Evolutionary conservation across 768 basidiomycete species (phyloP).

Genomic region (Xerocomus brunneocitrinus): DNA sequence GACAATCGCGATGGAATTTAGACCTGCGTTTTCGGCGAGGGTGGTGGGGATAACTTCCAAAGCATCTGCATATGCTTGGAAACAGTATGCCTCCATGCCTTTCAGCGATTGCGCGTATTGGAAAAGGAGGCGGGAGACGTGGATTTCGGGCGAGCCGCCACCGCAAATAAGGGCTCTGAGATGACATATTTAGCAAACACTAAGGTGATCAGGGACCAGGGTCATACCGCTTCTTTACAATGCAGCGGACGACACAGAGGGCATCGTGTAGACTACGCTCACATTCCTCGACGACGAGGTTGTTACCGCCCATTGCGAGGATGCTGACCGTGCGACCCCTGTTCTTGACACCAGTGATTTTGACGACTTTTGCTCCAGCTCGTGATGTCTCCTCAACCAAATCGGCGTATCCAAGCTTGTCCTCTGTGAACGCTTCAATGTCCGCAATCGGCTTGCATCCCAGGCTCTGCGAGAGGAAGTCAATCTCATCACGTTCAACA

Average conservation of each 20-base stretch:
- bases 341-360: slow-evolving; percentile 93
- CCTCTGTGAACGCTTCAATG: slow-evolving; percentile 95
- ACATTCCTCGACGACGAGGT: slow-evolving; percentile 91
- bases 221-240: slow-evolving; percentile 93
- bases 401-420: slow-evolving; percentile 96
- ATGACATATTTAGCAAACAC: slow-evolving; percentile 1
- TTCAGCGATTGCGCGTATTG: slow-evolving; percentile 90
- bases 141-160: slow-evolving; percentile 97
- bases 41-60: slow-evolving; percentile 97
- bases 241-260: slow-evolving; percentile 95
- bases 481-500: slow-evolving; percentile 97
- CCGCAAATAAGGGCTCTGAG: slow-evolving; percentile 87
- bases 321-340: slow-evolving; percentile 92
- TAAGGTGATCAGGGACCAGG: neutral
- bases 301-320: slow-evolving; percentile 90
- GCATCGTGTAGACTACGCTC: slow-evolving; percentile 98
- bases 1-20: slow-evolving; percentile 97
- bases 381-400: slow-evolving; percentile 85
- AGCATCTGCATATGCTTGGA: slow-evolving; percentile 97
- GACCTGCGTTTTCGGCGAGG: slow-evolving; percentile 95
- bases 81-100: slow-evolving; percentile 99
- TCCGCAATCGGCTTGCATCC: slow-evolving; percentile 97
- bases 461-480: slow-evolving; percentile 91
- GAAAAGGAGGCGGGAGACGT: slow-evolving; percentile 86
- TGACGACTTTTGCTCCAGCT: slow-evolving; percentile 85